Evolutionary conservation across 2,329 filamentous ascomycete genomes (phyloP), one percentile per base, ranked within the genome.

Genomic region (Pseudogymnoascus sp.): DNA sequence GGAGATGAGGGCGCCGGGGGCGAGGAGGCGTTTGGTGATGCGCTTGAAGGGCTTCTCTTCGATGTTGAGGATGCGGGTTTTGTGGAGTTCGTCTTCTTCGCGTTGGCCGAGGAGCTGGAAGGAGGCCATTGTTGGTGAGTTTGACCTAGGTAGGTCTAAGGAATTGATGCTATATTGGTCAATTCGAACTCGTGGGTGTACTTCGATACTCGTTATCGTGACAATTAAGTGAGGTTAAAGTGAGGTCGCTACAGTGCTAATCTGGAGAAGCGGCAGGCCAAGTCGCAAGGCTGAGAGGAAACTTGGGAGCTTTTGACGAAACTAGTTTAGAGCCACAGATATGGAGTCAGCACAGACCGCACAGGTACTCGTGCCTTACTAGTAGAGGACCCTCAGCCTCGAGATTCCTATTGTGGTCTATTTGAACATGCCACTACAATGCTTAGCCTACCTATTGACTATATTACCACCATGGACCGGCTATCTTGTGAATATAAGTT

Each of bases 11-110:
- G 87, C 84, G 61, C 85, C 84, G 13, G 88, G 83, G 21, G 83
- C 81, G 4, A 90, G 80, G 7, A 97, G 83, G 33, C 89, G 87
- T 75, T 92, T 92, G 21, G 89, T 90, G 64, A 97, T 86, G 64
- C 92, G 88, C 74, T 90, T 90, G 78, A 96, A 97, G 0, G 92
- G 91, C 63, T 92, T 92, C 72, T 96, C 90, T 78, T 97, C 93
- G 64, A 97, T 88, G 66, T 90, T 89, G 37, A 97, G 83, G 3
- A 97, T 87, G 42, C 93, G 90, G 31, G 83, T 83, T 71, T 92
- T 93, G 78, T 97, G 93, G 37, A 97, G 86, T 66, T 91, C 87
- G 73, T 91, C 87, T 76, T 92, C 88, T 67, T 91, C 88, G 66
- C 82, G 81, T 67, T 89, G 87, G 61, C 91, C 87, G 58, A 95